Evolutionary conservation across 441 rosid species (phyloP), one percentile per base, ranked within the genome.

Genomic region (Manihot esculenta): DNA sequence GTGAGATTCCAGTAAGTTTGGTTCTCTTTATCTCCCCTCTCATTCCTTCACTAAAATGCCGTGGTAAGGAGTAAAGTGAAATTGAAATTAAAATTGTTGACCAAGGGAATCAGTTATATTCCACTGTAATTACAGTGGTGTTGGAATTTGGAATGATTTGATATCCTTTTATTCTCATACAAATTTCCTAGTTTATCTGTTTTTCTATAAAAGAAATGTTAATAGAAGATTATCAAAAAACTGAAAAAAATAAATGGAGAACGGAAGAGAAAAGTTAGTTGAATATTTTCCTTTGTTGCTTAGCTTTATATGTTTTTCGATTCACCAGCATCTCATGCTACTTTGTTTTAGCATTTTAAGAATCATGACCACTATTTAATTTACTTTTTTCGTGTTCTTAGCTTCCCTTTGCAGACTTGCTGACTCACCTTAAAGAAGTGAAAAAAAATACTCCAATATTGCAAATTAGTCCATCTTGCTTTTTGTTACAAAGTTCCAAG

Each of bases 1-100:
- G 81, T 83, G 60, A 88, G 97, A 77, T 67, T 95, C 78, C 78
- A 84, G 99, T 95, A 91, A 84, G 97, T 77, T 41, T 59, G 21
- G 7, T 38, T 38, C 38, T 66, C n/a, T 48, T 65, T 33, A 10
- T 35, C 9, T 26, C n/a, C 3, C 20, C 12, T 10, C 13, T 15
- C n/a, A 47, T 72, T 64, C 27, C 42, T 58, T 60, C 33, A 49
- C 38, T 47, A n/a, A 50, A 44, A 24, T 62, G 24, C 45, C 58
- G 18, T 15, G 42, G 42, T 38, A 5, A 38, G 42, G 42, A 38
- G 42, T 38, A 38, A 38, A 38, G 42, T 38, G 42, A 38, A 38
- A 38, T 5, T 64, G 20, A 38, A 18, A 38, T 5, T 64, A 14
- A 38, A 18, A 33, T 13, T 13, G 23, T 60, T 23, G 57, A 38